A percentile compares a stretch with the other conserved stretches of the same genome.
phyloP scores from a whole-genome alignment of 176 grass and related monocot species.

The Zoysia pacifica region DNA sequence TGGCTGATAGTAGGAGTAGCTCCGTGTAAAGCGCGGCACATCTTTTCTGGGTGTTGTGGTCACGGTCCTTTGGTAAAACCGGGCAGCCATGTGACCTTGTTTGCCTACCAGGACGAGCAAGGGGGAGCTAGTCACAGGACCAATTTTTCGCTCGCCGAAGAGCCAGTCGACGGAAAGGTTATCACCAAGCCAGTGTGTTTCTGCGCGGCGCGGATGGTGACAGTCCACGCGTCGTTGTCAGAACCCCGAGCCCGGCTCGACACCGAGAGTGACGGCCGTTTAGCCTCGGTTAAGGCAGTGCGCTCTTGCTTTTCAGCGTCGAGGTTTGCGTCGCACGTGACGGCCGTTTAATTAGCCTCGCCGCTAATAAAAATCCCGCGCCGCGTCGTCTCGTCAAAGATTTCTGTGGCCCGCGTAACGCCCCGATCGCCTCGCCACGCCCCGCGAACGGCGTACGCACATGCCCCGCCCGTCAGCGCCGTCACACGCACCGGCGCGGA shows the following conservation, averaged over 20 bases:
- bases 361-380: neutral
- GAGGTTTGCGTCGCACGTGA: slow-evolving; percentile 16
- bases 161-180: slow-evolving; percentile 3
- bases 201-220: slow-evolving; percentile 22
- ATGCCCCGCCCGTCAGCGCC: slow-evolving; percentile 30
- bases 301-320: slow-evolving; percentile 1
- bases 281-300: no score
- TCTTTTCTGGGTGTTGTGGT: neutral
- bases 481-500: slow-evolving; percentile 3
- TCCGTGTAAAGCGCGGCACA: neutral
- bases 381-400: neutral
- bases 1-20: neutral
- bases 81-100: slow-evolving; percentile 4
- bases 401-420: neutral
- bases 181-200: neutral
- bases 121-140: neutral
- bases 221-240: slow-evolving; percentile 26
- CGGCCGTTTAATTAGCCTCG: no score
- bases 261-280: neutral
- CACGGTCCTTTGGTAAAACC: neutral
- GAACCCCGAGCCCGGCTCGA: slow-evolving; percentile 23
- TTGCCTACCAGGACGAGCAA: neutral
- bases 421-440: neutral
- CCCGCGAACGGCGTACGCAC: slow-evolving; percentile 24
- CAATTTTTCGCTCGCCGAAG: neutral